Evolutionary conservation across 768 basidiomycete species (phyloP), one percentile per base, ranked within the genome.

Genomic region (Lyophyllum decastes): DNA sequence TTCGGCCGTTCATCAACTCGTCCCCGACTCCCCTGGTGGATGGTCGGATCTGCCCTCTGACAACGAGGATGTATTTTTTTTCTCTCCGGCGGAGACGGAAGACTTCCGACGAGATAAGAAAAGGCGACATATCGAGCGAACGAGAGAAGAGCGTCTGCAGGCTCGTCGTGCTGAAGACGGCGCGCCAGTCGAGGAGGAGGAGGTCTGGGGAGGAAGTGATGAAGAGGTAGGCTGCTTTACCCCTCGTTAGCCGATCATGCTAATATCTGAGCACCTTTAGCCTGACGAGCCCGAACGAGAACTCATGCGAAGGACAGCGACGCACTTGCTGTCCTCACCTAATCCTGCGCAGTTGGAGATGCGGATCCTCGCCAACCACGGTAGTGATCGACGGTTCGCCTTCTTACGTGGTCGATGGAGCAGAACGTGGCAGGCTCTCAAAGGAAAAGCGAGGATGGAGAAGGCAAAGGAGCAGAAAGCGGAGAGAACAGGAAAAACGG

Each of bases 1-100:
- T 25, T 59, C 47, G n/a, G 11, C 54, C 7, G 45, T 43, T 30
- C 35, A 51, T 9, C 54, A 45, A 30, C 9, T 56, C 14, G 46
- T 46, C 19, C 68, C 79, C 0, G 71, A 68, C 22, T 84, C 86
- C 0, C 82, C 84, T 2, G 72, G 78, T 2, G 90, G 89, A 8
- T 95, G 92, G 92, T 88, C 88, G 0, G 89, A 93, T 68, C 80
- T 95, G 2, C 88, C 92, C 4, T 94, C 93, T 0, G 93, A 95
- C 65, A 68, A 84, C 4, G 94, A 95, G 73, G 93, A 95, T 62
- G 88, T 83, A 0, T 95, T 94, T 72, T 91, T 90, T 73, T 81
- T 95, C 59, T 78, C 84, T 0, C 81, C 81, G 0, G 77, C 79
- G 6, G 93, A 94, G 61, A 72, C 78, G 2, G 85, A 86, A 14